Base-by-base conservation (phyloP, 352 stramenopile species). In the Aphanomyces cochlioides region DNA sequence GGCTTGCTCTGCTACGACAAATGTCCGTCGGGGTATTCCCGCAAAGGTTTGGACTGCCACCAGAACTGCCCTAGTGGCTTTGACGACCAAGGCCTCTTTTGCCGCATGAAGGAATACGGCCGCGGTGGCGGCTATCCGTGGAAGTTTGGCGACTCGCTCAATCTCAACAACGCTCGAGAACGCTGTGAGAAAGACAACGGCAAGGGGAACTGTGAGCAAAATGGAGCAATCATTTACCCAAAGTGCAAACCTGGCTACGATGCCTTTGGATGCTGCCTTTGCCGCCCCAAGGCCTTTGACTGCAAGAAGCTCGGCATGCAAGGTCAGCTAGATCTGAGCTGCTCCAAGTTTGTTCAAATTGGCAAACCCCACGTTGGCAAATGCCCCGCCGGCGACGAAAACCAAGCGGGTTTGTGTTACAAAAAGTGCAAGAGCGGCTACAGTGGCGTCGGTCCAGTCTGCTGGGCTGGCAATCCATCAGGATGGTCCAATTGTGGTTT, bases 171-270 rank as follows among this genome's bases (percentile, higher is more conserved):
- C 1, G 15, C 19, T 28, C 43, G 15, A 17, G 10, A 61, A 40
- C 54, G 54, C 7, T 61, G 54, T 37, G 6, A 61, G 43, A 17
- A 1, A n/a, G 54, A 7, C 54, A 39, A 61, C 28, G 54, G 54
- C 50, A 36, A 37, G 28, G 54, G 36, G 3, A 61, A 61, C 17
- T 61, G 54, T 37, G 54, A 61, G 28, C 19, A 40, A 10, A 21
- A n/a, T 37, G 54, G 54, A 6, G 12, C 5, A 0, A 37, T 40
- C 43, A 37, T 61, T 12, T 70, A 70, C 47, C 64, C 64, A 5
- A 70, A 70, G n/a, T 70, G 64, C 40, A 61, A 70, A 34, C 17
- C 53, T 4, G 64, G 64, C 2, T 70, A 70, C 54, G 39, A 34
- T 19, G n/a, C 43, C 5, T 21, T 69, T 19, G 63, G 63, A 1